Conservation (phyloP, 2,329 filamentous ascomycete genomes). For the Exserohilum turcica region DNA sequence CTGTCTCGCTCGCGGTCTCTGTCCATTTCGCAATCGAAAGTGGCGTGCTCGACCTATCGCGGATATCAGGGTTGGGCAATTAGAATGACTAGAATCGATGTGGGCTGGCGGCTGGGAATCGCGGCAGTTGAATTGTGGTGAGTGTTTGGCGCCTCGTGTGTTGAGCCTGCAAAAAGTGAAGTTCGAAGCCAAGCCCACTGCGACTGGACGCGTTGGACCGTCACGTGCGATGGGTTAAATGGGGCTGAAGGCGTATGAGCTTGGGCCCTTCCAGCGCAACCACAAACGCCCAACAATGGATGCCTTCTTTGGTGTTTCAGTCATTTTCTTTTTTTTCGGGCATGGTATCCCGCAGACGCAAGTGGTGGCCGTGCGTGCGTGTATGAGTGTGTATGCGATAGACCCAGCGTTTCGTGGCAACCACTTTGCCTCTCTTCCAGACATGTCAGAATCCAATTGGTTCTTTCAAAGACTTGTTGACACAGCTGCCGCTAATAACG, state of each 20-base stretch:
- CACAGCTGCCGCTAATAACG: background rate
- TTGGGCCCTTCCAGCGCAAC: background rate
- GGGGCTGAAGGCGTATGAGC: slow-evolving; percentile 4
- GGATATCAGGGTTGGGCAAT: slow-evolving; percentile 3
- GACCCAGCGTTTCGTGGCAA: background rate
- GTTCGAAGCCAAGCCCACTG: slow-evolving; percentile 28
- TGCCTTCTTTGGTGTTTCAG: background rate
- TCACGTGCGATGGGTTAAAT: slow-evolving; percentile 14
- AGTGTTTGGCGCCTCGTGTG: slow-evolving; percentile 14
- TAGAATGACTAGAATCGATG: slow-evolving; percentile 3
- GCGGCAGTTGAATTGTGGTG: slow-evolving; percentile 6
- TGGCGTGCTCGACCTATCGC: background rate
- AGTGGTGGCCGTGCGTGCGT: background rate
- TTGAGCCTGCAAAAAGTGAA: slow-evolving; percentile 34
- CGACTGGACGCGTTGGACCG: slow-evolving; percentile 14
- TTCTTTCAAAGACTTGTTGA: background rate
- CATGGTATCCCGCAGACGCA: background rate
- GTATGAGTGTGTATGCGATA: background rate
- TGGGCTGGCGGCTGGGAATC: background rate
- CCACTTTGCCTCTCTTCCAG: background rate
- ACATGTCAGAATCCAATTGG: background rate
- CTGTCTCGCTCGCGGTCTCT: slow-evolving; percentile 50
- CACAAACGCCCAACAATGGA: slow-evolving; percentile 4
- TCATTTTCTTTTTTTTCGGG: background rate
- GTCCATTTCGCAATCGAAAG: slow-evolving; percentile 34